Conservation (phyloP, 2,329 filamentous ascomycete species). For the Aspergillus fructus region DNA sequence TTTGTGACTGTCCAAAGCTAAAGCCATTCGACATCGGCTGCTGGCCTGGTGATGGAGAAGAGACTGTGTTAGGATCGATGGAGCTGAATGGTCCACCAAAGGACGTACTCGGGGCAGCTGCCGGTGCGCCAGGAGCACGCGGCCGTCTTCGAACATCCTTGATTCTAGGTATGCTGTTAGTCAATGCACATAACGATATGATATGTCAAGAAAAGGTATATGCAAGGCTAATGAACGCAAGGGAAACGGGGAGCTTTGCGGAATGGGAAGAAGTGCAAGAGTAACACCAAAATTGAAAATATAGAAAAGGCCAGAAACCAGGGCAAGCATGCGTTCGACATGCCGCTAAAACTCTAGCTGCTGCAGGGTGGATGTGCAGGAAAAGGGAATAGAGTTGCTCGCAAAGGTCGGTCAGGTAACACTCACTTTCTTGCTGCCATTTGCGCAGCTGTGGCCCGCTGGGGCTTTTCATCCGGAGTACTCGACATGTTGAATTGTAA, state of each 20-base stretch:
- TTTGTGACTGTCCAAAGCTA: constrained; percentile 37
- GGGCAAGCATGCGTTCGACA: not conserved
- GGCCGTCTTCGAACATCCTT: constrained; percentile 27
- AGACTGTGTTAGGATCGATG: constrained; percentile 29
- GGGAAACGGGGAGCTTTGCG: not conserved
- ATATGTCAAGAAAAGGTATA: not conserved
- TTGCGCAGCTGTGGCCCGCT: constrained; percentile 55
- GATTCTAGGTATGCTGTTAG: constrained; percentile 20
- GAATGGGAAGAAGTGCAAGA: constrained; percentile 1
- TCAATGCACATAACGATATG: not conserved
- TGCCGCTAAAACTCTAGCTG: not conserved
- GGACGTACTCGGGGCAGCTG: constrained; percentile 18
- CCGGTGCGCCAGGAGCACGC: constrained; percentile 23
- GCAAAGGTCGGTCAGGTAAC: constrained; percentile 19
- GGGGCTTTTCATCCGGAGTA: constrained; percentile 46
- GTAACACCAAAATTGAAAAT: not conserved
- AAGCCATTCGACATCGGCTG: constrained; percentile 31
- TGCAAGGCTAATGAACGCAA: not conserved
- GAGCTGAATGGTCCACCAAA: constrained; percentile 30
- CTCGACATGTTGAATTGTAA: constrained; percentile 39
- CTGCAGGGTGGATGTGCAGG: constrained; percentile 11
- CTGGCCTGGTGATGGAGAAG: constrained; percentile 19
- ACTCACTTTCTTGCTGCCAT: constrained; percentile 57
- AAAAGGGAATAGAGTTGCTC: constrained; percentile 11
- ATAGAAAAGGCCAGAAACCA: not conserved